Conservation (phyloP, 805 yeast genomes). For the Candida ascalaphidarum region DNA sequence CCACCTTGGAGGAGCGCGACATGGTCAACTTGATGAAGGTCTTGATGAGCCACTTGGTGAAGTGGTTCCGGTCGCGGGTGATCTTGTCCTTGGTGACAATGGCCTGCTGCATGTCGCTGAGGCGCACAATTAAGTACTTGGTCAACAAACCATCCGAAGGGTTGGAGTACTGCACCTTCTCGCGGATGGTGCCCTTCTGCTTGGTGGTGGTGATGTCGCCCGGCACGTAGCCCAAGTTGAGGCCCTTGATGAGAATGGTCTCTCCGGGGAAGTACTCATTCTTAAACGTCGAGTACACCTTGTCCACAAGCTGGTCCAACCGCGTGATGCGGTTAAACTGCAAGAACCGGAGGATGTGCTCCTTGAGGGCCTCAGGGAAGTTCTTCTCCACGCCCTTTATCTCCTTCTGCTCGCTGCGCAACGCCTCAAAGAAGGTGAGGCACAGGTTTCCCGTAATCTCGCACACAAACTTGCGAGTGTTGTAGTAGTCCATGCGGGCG, state of each 20-base stretch:
- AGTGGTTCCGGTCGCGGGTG: constrained; percentile 73
- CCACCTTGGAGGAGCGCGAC: constrained; percentile 70
- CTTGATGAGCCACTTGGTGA: constrained; percentile 84
- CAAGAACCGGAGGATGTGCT: constrained; percentile 78
- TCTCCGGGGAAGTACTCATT: constrained; percentile 91
- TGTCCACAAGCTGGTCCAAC: constrained; percentile 81
- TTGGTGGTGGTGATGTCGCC: constrained; percentile 12
- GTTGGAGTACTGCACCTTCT: constrained; percentile 71
- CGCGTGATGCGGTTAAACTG: constrained; percentile 79
- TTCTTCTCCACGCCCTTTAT: constrained; percentile 59
- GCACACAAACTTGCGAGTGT: constrained; percentile 77
- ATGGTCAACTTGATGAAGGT: constrained; percentile 78
- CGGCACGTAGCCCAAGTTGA: background rate
- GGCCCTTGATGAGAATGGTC: constrained; percentile 50
- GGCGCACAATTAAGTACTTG: constrained; percentile 63
- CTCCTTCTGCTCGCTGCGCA: constrained; percentile 54
- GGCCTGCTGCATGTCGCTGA: constrained; percentile 44
- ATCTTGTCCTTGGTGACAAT: constrained; percentile 69
- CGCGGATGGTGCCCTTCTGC: constrained; percentile 62
- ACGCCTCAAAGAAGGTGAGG: constrained; percentile 84
- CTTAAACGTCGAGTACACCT: constrained; percentile 69
- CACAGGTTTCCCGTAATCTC: constrained; percentile 94
- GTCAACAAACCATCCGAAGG: constrained; percentile 31
- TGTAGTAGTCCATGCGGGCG: constrained; percentile 62
- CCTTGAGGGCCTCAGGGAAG: constrained; percentile 88